Base-by-base conservation (phyloP, 306 rosid genomes). In the Lathyrus oleraceus region DNA sequence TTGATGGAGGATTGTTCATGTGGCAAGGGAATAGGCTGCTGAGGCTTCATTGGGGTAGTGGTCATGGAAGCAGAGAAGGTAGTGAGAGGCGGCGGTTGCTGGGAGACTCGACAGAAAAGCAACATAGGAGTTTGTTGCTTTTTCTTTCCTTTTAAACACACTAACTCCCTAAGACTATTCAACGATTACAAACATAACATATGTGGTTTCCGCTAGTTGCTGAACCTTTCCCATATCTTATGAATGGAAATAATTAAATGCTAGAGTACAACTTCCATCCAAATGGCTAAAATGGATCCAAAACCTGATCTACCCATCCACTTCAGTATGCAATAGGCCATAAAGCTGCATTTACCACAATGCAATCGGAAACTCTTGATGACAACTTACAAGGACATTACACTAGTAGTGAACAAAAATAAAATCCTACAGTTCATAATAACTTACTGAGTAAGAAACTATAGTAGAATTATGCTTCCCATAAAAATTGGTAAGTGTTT, bases 401-500 rank as follows among this genome's bases (percentile, higher is more conserved):
- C 15, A 53, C 60, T 53, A 51, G 27, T 51, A 8, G 57, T 51
- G 12, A 51, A 4, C 28, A 19, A 57, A 58, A 47, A n/a, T 58
- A 10, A 47, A 60, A 76, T 40, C 65, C 39, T 51, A 20, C 16
- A 23, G 47, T 76, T 49, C 69, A 75, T 13, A 58, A 59, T 23
- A 67, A 49, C 19, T 76, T 61, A 69, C 58, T 35, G 69, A 43
- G 17, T 61, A 62, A 30, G 61, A 15, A 28, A 53, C 5, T 64
- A 11, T 45, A 11, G 12, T 20, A 69, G 76, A 17, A 44, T 21
- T 65, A 56, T 45, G 39, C 21, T 56, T 64, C 42, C 75, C 65
- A 10, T 25, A 23, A 49, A 71, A 72, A 15, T 5, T 45, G 56
- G 43, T 12, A 32, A 30, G 9, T 1, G 16, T 38, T 47, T 65